Percentiles rank a stretch among this genome's conserved stretches.
phyloP scores from a whole-genome alignment of 78 protist species.

The Dictyostelium brefeldianum region DNA sequence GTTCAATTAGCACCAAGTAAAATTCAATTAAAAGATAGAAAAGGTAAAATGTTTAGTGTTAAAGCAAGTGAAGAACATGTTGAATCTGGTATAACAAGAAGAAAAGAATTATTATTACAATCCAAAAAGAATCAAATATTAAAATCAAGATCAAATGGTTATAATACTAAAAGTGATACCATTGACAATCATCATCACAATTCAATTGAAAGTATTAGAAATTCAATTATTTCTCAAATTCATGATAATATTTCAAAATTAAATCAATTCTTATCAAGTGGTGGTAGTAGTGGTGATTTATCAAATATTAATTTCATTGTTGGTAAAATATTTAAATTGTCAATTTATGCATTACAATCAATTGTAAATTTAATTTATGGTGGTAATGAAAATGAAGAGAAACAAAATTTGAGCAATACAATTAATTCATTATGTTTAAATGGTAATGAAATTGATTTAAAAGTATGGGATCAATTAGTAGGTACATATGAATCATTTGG shows the following conservation, averaged over 20 bases:
- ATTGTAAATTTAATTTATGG: slow-evolving; percentile 1
- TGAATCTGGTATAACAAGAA: slow-evolving; percentile 71
- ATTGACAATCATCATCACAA: neutral
- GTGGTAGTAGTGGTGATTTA: neutral
- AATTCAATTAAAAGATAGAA: slow-evolving; percentile 50
- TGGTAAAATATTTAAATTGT: slow-evolving; percentile 17
- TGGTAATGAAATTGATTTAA: slow-evolving; percentile 26
- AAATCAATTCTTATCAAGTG: neutral
- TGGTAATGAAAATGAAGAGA: neutral
- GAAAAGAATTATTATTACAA: slow-evolving; percentile 50
- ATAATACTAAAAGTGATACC: neutral
- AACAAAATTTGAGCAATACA: neutral
- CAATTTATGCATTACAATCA: neutral
- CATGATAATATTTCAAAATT: slow-evolving; percentile 13
- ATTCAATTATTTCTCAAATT: neutral
- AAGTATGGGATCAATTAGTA: slow-evolving; percentile 40
- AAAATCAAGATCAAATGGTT: slow-evolving; percentile 27
- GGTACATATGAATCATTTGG: slow-evolving; percentile 67
- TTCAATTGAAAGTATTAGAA: neutral
- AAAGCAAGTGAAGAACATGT: slow-evolving; percentile 78
- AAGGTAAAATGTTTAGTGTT: slow-evolving; percentile 82
- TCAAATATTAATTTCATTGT: neutral
- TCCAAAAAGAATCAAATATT: slow-evolving; percentile 32
- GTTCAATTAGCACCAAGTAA: slow-evolving; percentile 13
- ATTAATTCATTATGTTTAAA: neutral